Base-by-base conservation (phyloP, 2,329 filamentous ascomycete genomes). In the Trichoderma cornu-damae region DNA sequence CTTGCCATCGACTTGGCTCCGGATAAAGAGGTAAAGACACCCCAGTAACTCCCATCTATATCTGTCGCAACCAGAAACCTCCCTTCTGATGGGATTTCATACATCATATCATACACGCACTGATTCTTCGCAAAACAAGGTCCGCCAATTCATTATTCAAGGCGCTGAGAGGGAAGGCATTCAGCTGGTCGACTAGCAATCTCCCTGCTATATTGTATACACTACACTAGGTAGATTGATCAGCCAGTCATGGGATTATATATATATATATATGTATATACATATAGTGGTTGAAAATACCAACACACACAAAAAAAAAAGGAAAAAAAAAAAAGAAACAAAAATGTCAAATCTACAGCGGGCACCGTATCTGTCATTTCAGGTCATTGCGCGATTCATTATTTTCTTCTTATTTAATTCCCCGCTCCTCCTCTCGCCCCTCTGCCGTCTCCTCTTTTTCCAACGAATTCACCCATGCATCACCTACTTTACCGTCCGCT, bases 141-240 rank as follows among this genome's bases (percentile, higher is more conserved):
- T 92, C 43, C 82, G 84, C 62, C 84, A 81, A 59, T 96, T 89
- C 71, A 88, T 96, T 49, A 66, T 90, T 60, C 82, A 88, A 61
- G 85, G 82, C 59, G 90, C 90, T 9, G 91, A 95, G 73, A 83
- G 85, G 57, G 93, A 96, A 71, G 93, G 91, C 20, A 87, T 96
- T 64, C 88, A 81, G 49, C 66, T 84, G 52, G 73, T 62, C 32
- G 58, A 57, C 12, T 59, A 59, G 32, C 16, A 42, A 14, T 14
- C 35, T n/a, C n/a, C n/a, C 22, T 9, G 24, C 37, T 32, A 44
- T n/a, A 30, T n/a, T n/a, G n/a, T n/a, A n/a, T n/a, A n/a, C n/a
- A n/a, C n/a, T n/a, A n/a, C n/a, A n/a, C n/a, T n/a, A n/a, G n/a
- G n/a, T 20, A 12, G 14, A 53, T 26, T n/a, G 35, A 1, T 24